These are phyloP conservation scores for Scheffersomyces stipitis DNA, from an alignment of 805 yeast species.

Conservation along the genomic window DNA sequence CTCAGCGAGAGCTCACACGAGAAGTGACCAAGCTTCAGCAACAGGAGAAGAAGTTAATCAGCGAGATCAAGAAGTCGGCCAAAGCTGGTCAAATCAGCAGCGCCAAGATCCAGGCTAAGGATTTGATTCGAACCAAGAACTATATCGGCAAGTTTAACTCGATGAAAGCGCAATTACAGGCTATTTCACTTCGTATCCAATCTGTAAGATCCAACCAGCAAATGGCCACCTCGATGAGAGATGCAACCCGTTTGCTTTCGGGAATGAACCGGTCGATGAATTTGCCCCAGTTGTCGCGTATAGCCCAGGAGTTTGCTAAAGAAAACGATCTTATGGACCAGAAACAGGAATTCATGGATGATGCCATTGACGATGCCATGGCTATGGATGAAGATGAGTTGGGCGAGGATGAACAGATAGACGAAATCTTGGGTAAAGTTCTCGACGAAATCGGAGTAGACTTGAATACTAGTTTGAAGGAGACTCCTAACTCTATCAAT, in stretches of 20 bases:
- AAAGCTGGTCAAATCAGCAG: slow-evolving; percentile 86
- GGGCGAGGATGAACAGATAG: slow-evolving; percentile 85
- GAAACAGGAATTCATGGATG: slow-evolving; percentile 98
- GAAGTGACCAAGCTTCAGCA: slow-evolving; percentile 83
- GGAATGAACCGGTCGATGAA: slow-evolving; percentile 92
- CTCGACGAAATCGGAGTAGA: slow-evolving; percentile 96
- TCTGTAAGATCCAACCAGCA: slow-evolving; percentile 91
- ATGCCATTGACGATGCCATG: slow-evolving; percentile 95
- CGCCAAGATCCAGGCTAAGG: slow-evolving; percentile 94
- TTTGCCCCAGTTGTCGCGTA: slow-evolving; percentile 80
- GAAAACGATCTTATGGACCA: slow-evolving; percentile 98
- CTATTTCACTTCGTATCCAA: slow-evolving; percentile 87
- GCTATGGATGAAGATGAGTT: slow-evolving; percentile 73
- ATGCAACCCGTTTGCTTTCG: slow-evolving; percentile 80
- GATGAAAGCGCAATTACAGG: slow-evolving; percentile 95
- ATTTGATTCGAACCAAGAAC: slow-evolving; percentile 82
- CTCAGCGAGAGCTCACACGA: slow-evolving; percentile 89
- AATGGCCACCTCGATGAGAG: slow-evolving; percentile 93
- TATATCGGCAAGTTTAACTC: slow-evolving; percentile 83
- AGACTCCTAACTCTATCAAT: slow-evolving; percentile 40
- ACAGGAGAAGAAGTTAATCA: slow-evolving; percentile 85
- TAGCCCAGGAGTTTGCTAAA: slow-evolving; percentile 92
- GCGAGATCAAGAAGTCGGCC: slow-evolving; percentile 89
- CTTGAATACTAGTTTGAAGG: slow-evolving; percentile 51
- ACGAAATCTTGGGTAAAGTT: slow-evolving; percentile 86